Percentiles rank a stretch among this genome's conserved stretches.
These are phyloP conservation scores for Saprolegnia parasitica DNA, from an alignment of 352 stramenopile species.

Conservation along the genomic window DNA sequence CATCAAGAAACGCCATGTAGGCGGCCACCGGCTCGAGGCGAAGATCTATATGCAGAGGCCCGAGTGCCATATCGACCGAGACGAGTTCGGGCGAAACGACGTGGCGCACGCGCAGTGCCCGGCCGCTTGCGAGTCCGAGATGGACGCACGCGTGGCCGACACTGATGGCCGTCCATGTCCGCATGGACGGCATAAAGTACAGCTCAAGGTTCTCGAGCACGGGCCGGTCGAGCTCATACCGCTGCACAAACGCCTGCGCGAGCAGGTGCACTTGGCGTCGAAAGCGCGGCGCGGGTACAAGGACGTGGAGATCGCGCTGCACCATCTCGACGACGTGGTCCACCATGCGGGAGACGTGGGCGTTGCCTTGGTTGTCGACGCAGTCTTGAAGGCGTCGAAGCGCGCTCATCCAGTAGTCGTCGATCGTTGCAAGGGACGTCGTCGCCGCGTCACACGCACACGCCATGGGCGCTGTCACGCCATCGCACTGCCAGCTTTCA, in stretches of 20 bases:
- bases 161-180: not conserved
- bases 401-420: not conserved
- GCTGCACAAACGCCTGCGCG: not conserved
- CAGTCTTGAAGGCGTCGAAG: not conserved
- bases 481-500: not conserved
- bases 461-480: too few relatives aligned
- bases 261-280: not conserved
- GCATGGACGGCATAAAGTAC: not conserved
- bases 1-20: not conserved
- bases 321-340: not conserved
- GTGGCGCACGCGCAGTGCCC: not conserved
- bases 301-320: not conserved
- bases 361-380: not conserved
- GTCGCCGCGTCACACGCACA: not conserved
- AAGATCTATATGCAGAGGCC: not conserved
- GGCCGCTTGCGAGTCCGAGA: not conserved
- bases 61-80: not conserved
- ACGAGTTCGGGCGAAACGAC: not conserved
- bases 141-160: constrained; percentile 1
- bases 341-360: not conserved
- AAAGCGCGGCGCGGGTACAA: not conserved
- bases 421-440: not conserved
- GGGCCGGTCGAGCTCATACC: not conserved
- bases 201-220: not conserved
- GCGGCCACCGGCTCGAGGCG: not conserved